Percentiles rank a stretch among this genome's conserved stretches.
phyloP scores from a whole-genome alignment of 768 basidiomycete genomes.

The Lactarius hengduanensis region DNA sequence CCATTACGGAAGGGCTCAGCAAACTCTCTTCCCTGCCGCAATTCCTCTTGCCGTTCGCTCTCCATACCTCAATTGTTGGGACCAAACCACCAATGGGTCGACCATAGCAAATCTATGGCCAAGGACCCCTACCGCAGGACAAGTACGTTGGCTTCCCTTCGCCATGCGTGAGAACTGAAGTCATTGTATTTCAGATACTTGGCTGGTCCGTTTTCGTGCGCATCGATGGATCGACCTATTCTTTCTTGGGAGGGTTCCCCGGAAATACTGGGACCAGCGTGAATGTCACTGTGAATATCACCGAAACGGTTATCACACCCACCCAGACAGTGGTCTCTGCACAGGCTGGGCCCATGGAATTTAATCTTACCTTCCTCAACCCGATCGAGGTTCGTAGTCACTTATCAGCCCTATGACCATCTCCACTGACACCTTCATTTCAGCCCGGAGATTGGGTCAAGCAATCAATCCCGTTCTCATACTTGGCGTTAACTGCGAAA shows the following conservation, averaged over 20 bases:
- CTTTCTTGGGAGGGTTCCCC: conserved; percentile 24
- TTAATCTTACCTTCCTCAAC: too few relatives aligned
- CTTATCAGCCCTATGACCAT: too few relatives aligned
- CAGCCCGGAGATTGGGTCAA: too few relatives aligned
- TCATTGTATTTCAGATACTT: conserved; percentile 7
- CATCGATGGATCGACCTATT: conserved; percentile 26
- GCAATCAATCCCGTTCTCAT: too few relatives aligned
- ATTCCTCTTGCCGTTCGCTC: conserved; percentile 34
- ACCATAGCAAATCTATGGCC: conserved; percentile 26
- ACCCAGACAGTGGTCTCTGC: too few relatives aligned
- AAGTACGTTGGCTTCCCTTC: not conserved
- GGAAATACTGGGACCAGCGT: too few relatives aligned
- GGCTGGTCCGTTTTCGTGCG: conserved; percentile 26
- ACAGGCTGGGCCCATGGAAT: too few relatives aligned
- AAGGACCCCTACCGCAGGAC: conserved; percentile 4
- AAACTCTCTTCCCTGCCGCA: conserved; percentile 29
- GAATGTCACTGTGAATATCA: too few relatives aligned
- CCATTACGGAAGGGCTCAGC: conserved; percentile 4
- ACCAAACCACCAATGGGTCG: conserved; percentile 6
- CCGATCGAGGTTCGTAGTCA: too few relatives aligned
- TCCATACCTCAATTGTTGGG: conserved; percentile 33
- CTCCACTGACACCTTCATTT: too few relatives aligned
- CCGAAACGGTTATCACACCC: too few relatives aligned
- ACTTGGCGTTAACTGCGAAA: too few relatives aligned
- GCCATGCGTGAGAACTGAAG: not conserved